Conservation (phyloP, 257 asterid genomes). For the Solanum okadae region DNA sequence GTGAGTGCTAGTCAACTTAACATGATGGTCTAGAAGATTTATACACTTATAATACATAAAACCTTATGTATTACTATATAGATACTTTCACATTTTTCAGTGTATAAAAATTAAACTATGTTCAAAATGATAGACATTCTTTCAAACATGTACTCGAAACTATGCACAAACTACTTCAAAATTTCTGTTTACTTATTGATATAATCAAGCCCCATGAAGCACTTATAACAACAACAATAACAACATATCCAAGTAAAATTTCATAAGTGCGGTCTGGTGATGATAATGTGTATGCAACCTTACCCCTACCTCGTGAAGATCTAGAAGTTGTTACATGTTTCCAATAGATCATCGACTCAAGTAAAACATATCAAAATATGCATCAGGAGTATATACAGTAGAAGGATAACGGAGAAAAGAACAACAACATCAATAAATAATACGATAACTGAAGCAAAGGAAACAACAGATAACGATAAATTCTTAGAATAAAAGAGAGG, state of each 20-base stretch:
- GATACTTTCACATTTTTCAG: background rate
- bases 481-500: background rate
- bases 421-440: background rate
- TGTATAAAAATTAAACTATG: background rate
- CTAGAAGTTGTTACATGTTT: background rate
- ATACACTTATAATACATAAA: too few relatives aligned
- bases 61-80: too few relatives aligned
- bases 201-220: background rate
- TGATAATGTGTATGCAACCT: background rate
- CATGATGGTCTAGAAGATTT: too few relatives aligned
- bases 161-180: background rate
- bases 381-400: rapidly evolving
- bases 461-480: background rate
- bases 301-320: rapidly evolving
- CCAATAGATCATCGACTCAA: background rate
- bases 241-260: background rate
- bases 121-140: too few relatives aligned
- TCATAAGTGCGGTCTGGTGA: background rate
- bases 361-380: background rate
- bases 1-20: background rate
- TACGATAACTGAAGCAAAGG: background rate
- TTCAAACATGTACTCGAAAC: background rate
- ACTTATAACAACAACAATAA: background rate
- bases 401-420: background rate
- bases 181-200: background rate